Evolutionary conservation across 2,329 filamentous ascomycete species (phyloP), one percentile per base, ranked within the genome.

Genomic region (Malbranchea zuffiana): DNA sequence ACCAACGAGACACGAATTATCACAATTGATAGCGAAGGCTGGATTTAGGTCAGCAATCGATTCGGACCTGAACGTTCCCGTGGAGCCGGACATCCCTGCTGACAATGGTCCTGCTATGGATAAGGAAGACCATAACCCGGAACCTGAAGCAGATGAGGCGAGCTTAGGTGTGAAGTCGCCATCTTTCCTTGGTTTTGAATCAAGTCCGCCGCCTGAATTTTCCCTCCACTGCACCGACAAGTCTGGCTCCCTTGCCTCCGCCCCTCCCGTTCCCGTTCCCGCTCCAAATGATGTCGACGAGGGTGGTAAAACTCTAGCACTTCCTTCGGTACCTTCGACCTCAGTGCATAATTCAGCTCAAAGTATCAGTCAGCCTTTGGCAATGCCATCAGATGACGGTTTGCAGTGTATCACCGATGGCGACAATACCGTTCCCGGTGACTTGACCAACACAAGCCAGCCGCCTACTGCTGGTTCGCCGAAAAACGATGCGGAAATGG

Each of bases 21-120:
- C 59, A 31, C 47, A 59, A 27, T 51, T 70, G 32, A 69, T 70
- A 26, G 60, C 56, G 32, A 62, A 70, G 32, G 66, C 65, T 10
- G 67, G 66, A 3, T 70, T 69, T 47, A 56, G 64, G 23, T 64
- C 64, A 15, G 59, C 59, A 12, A 47, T 69, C 28, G 59, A 64
- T 33, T 62, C 63, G 3, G 58, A 66, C 10, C 37, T 53, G 18
- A 35, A 31, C 16, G 24, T 40, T 45, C 12, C 30, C 16, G 10
- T 35, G 10, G 15, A 11, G 4, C n/a, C n/a, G n/a, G 19, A 25
- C 10, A 27, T 26, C 15, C 27, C 28, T 11, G 5, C 13, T 10
- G 13, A 12, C 11, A 17, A 35, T 27, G n/a, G 6, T 2, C 3
- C 34, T 8, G 18, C 18, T 23, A 25, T 23, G 15, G 37, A 39